Percentiles rank a stretch among this genome's conserved stretches.
Evolutionary conservation across 306 rosid genomes (phyloP).

Genomic region (Astragalus membranaceus): DNA sequence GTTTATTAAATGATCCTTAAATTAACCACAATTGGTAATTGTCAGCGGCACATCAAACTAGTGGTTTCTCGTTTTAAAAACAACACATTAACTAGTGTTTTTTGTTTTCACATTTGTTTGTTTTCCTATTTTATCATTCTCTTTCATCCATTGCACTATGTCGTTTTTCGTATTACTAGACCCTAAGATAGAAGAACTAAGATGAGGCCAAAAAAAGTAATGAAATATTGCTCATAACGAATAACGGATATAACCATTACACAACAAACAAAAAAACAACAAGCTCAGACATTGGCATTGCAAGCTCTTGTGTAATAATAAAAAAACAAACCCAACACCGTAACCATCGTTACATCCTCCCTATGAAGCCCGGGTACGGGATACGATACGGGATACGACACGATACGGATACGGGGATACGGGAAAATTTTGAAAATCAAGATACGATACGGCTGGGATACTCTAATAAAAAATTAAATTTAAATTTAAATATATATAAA

Average conservation of each 20-base stretch:
- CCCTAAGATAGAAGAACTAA: too few species aligned
- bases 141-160: not conserved
- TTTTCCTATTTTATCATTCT: not conserved
- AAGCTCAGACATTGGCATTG: not conserved
- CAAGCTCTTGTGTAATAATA: not conserved
- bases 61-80: not conserved
- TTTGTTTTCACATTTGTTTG: not conserved
- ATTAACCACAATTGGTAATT: not conserved
- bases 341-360: constrained; percentile 7
- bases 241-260: not conserved
- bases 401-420: too few species aligned
- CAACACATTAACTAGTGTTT: not conserved
- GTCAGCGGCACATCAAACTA: not conserved
- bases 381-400: too few species aligned
- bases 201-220: too few species aligned
- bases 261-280: not conserved
- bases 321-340: not conserved
- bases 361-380: too few species aligned
- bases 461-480: too few species aligned
- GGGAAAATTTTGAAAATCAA: too few species aligned
- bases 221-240: not conserved
- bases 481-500: too few species aligned
- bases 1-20: not conserved
- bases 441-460: too few species aligned
- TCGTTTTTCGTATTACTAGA: too few species aligned